phyloP scores from a whole-genome alignment of 306 rosid species.

The Begonia peltatifolia region DNA sequence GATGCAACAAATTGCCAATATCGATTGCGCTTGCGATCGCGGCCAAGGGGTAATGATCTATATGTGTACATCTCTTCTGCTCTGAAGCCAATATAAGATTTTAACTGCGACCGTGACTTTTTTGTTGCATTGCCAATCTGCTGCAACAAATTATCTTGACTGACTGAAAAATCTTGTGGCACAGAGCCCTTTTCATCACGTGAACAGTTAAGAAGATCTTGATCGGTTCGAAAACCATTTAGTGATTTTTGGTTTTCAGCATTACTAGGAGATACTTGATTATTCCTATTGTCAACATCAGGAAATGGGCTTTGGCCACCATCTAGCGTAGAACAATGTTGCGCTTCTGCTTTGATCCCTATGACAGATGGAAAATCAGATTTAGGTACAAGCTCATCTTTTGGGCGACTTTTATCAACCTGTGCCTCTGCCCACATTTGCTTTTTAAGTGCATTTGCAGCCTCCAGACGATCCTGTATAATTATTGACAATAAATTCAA shows the following conservation, averaged over 20 bases:
- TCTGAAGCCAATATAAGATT: slow-evolving; percentile 75
- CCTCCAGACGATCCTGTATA: slow-evolving; percentile 91
- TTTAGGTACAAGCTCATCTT: slow-evolving; percentile 53
- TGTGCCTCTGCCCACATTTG: slow-evolving; percentile 99
- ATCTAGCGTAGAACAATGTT: slow-evolving; percentile 35
- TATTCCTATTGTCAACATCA: slow-evolving; percentile 35
- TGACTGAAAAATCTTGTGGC: slow-evolving; percentile 40
- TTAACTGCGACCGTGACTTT: slow-evolving; percentile 89
- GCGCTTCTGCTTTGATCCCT: slow-evolving; percentile 55
- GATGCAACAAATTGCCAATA: slow-evolving; percentile 96
- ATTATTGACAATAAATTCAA: slow-evolving; percentile 17
- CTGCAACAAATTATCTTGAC: slow-evolving; percentile 60
- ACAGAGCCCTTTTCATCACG: slow-evolving; percentile 39
- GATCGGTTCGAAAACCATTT: slow-evolving; percentile 22
- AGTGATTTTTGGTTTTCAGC: slow-evolving; percentile 45
- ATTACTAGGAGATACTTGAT: slow-evolving; percentile 49
- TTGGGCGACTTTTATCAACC: slow-evolving; percentile 78
- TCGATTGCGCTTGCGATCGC: slow-evolving; percentile 91
- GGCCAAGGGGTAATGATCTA: slow-evolving; percentile 97
- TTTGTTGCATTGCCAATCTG: slow-evolving; percentile 64
- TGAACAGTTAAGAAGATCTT: slow-evolving; percentile 19
- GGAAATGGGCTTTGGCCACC: slow-evolving; percentile 74
- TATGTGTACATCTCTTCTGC: slow-evolving; percentile 95
- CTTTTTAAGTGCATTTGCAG: slow-evolving; percentile 93
- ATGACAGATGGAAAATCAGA: slow-evolving; percentile 38